Evolutionary conservation across 768 basidiomycete genomes (phyloP), one percentile per base, ranked within the genome.

Genomic region (Russula brevipes): DNA sequence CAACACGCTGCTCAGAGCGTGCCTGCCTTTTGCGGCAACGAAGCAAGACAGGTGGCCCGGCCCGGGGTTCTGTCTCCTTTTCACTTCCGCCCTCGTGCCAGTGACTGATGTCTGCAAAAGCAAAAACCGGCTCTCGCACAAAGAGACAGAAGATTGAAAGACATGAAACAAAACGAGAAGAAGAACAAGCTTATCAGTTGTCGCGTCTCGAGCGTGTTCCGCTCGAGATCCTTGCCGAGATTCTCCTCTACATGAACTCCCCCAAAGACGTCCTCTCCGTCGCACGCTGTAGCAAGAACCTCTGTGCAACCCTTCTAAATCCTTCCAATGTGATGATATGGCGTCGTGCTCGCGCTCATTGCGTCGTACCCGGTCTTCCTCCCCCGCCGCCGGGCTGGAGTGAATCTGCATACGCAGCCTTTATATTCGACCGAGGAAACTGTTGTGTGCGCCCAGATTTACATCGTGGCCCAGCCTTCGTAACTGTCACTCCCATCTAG

Each of bases 151-250:
- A 36, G 36, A 24, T 35, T 14, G 41, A 60, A n/a, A 12, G 6
- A 11, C 52, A 10, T 19, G 58, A 59, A 5, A 2, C 11, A 11
- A 11, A 14, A 19, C 19, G 12, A 36, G 47, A 50, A 38, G 42
- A 14, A 36, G 33, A 49, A 24, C 14, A 0, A 3, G 24, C 52
- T 8, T 14, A 39, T 53, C 24, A 5, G 5, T 47, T 46, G 33
- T 57, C 65, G 10, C 36, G 35, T 57, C 54, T 60, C 35, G 66
- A 68, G 42, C 64, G 64, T 53, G 30, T 89, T 4, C 88, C 88
- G 11, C 70, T 85, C 45, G 88, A 90, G 68, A 75, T 90, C 14
- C 70, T 88, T 6, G 81, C 83, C 4, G 86, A 87, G 68, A 80
- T 89, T 53, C 78, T 89, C 19, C 71, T 82, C 7, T 73, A 75